Evolutionary conservation across 257 asterid species (phyloP), one percentile per base, ranked within the genome.

Genomic region (Euphrasia confusa): DNA sequence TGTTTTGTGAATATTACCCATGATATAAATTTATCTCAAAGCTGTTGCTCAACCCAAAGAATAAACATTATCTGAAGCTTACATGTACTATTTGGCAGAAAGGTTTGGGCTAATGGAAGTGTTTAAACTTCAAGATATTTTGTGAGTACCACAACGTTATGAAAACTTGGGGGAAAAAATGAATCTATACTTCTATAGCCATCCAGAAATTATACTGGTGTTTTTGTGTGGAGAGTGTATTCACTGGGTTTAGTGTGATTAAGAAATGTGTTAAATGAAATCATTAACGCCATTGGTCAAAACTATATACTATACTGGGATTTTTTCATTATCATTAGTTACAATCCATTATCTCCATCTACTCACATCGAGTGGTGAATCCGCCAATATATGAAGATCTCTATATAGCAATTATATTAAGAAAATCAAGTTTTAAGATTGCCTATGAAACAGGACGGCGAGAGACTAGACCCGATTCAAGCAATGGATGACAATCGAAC

Each of bases 401-500:
- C 39, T 54, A 18, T 45, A 55, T 21, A 37, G 59, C 24, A 48
- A 37, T 15, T 62, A 35, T 37, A 45, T 54, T 27, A 45, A 42
- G 68, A 21, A 7, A 74, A 61, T 65, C 52, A 56, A 61, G 58
- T 58, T 68, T 63, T 80, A 60, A 67, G 55, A 60, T 68, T 70
- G 60, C 56, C 54, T 54, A 18, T 73, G 71, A 60, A 76, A 72
- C 82, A 83, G 95, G 90, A 73, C 42, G 80, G 47, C 37, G 65
- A 17, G 54, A 68, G 75, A 61, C 35, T 39, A 53, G 70, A 66
- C 71, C 63, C 30, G 65, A 66, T 66, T 68, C 74, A 68, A 74
- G 70, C 79, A 62, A 58, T 73, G 27, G 74, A 60, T 58, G 69
- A 60, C 66, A 67, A 59, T 47, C 79, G 65, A 63, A 78, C 77